A percentile compares a stretch with the other conserved stretches of the same genome.
phyloP scores from a whole-genome alignment of 2,329 filamentous ascomycete genomes.

The Rasamsonia emersonii region DNA sequence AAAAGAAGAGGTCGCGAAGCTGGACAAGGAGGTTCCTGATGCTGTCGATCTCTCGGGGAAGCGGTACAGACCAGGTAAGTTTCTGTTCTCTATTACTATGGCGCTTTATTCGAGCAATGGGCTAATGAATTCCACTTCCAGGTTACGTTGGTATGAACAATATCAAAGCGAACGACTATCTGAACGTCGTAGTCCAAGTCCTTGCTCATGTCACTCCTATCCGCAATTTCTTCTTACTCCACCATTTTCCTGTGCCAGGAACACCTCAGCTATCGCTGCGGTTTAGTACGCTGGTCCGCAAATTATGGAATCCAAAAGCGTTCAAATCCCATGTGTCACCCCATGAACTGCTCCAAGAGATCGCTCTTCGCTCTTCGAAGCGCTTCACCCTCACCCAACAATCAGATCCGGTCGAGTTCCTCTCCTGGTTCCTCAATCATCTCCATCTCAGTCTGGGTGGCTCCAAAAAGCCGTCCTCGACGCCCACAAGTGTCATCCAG shows the following conservation, averaged over 20 bases:
- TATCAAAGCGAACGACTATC: conserved; percentile 98
- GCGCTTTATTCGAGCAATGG: conserved; percentile 1
- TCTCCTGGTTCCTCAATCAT: conserved; percentile 96
- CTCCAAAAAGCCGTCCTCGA: conserved; percentile 70
- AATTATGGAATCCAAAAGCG: conserved; percentile 94
- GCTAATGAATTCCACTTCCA: conserved; percentile 13
- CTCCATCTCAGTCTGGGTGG: conserved; percentile 86
- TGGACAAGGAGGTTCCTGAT: conserved; percentile 56
- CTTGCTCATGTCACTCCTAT: conserved; percentile 83
- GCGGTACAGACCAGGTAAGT: conserved; percentile 67
- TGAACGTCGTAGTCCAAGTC: conserved; percentile 90
- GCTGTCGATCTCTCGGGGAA: conserved; percentile 73
- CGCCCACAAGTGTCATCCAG: conserved; percentile 65
- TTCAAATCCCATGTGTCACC: conserved; percentile 97
- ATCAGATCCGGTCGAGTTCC: conserved; percentile 91
- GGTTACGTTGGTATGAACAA: conserved; percentile 98
- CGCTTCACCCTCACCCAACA: conserved; percentile 84
- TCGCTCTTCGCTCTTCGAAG: conserved; percentile 82
- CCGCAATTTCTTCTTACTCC: conserved; percentile 84
- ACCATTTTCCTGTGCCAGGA: conserved; percentile 58
- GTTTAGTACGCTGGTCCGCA: conserved; percentile 82
- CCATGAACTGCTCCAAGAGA: conserved; percentile 92
- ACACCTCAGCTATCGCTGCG: conserved; percentile 75
- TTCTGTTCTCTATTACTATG: not conserved
- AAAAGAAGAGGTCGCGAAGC: conserved; percentile 65